Conservation (phyloP, 2,329 filamentous ascomycete genomes). For the Neopestalotiopsis clavispora region DNA sequence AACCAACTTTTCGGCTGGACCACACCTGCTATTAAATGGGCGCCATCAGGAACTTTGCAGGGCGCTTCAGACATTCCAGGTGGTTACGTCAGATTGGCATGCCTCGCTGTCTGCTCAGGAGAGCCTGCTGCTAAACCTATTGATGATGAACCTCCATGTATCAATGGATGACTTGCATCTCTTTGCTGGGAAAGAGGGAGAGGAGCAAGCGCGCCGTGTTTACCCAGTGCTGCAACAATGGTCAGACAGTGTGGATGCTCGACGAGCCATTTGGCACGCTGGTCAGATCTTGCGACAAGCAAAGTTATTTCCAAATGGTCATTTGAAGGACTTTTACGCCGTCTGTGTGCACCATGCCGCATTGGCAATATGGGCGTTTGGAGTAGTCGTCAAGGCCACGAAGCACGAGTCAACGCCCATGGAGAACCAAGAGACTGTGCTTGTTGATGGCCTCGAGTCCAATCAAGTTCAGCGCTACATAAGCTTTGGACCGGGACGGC, state of each 20-base stretch:
- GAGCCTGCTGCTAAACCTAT: slow-evolving; percentile 54
- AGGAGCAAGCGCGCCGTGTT: slow-evolving; percentile 65
- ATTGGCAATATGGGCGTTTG: slow-evolving; percentile 72
- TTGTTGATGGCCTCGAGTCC: slow-evolving; percentile 62
- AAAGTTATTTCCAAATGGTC: slow-evolving; percentile 54
- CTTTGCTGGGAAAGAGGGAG: slow-evolving; percentile 70
- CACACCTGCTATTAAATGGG: slow-evolving; percentile 53
- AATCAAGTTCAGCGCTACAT: slow-evolving; percentile 62
- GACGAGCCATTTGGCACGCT: slow-evolving; percentile 70
- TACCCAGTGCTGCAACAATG: slow-evolving; percentile 65
- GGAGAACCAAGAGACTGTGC: slow-evolving; percentile 47
- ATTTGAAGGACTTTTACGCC: slow-evolving; percentile 69
- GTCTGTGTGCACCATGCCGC: slow-evolving; percentile 72
- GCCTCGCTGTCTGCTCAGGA: slow-evolving; percentile 51
- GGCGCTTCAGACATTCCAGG: slow-evolving; percentile 55
- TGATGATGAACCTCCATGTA: slow-evolving; percentile 68
- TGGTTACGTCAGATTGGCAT: slow-evolving; percentile 46
- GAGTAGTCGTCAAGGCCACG: slow-evolving; percentile 57
- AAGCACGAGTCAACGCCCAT: slow-evolving; percentile 33
- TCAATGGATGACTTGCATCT: slow-evolving; percentile 69
- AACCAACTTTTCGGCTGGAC: slow-evolving; percentile 41
- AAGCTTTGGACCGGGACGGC: slow-evolving; percentile 56
- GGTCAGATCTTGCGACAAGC: slow-evolving; percentile 69
- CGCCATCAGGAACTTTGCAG: slow-evolving; percentile 68
- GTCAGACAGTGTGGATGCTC: slow-evolving; percentile 58